Evolutionary conservation across 139 green algal species (phyloP), one percentile per base, ranked within the genome.

Genomic region (Chlamydomonas sp.): DNA sequence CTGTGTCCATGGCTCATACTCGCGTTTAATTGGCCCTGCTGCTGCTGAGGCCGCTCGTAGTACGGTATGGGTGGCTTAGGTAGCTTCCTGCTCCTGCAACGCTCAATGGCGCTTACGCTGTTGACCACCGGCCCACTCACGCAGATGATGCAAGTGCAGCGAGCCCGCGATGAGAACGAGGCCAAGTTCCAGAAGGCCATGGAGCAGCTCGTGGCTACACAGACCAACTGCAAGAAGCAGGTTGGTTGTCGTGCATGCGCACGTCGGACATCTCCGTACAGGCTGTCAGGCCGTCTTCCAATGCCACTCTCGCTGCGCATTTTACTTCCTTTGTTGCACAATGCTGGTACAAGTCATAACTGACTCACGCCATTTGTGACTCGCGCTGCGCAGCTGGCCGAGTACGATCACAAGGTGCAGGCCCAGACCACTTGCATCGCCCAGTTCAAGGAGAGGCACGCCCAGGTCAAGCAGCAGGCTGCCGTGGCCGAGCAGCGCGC

Each of bases 161-260:
- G 64, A 3, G 75, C 57, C 1, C 63, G 63, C 1, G 84, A 88
- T 7, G 84, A 88, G 64, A 57, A 49, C 1, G 74, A 83, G 57
- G 84, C 84, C 4, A 77, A 77, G 63, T 82, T 83, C 84, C 68
- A 83, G 12, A 82, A 77, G 75, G 84, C 84, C 63, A 88, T 88
- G 84, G 75, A 88, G 49, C 84, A 88, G 84, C 75, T 88, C 18
- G 83, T 88, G 57, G 31, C 58, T 1, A 64, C 84, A 3, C 75
- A 82, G 63, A 88, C 84, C 2, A 69, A 17, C 15, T 63, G 78
- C 74, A 88, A 88, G 58, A 88, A 88, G 75, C 72, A 80, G 84
- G 84, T 88, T 57, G 5, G 31, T 49, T 49, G 31, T 49, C 31
- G 31, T 49, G 31, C 31, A 49, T 49, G 31, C 31, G 31, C 31